A percentile compares a stretch with the other conserved stretches of the same genome.
phyloP scores from a whole-genome alignment of 163 green algal genomes.

The Scenedesmus sp. region DNA sequence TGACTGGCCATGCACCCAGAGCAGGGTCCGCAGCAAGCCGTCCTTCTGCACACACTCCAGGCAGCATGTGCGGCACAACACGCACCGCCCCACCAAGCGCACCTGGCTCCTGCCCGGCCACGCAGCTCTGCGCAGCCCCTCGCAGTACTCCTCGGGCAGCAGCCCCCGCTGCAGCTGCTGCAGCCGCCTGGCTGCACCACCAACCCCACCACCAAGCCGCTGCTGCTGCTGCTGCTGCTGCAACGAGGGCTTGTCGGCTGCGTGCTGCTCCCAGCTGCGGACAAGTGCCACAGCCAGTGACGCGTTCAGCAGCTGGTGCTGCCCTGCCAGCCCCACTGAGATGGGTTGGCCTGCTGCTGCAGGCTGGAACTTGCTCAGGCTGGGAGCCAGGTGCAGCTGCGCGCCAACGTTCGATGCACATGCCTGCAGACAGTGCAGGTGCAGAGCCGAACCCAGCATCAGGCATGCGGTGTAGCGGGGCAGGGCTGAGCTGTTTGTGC shows the following conservation, averaged over 20 bases:
- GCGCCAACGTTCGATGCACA: slow-evolving; percentile 38
- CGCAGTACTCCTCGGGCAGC: slow-evolving; percentile 53
- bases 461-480: background rate
- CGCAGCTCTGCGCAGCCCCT: background rate
- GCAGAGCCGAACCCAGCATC: background rate
- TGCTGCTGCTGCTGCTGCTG: slow-evolving; percentile 25
- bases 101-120: slow-evolving; percentile 71
- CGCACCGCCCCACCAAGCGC: background rate
- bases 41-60: too few species aligned
- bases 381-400: background rate
- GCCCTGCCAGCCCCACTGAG: slow-evolving; percentile 80
- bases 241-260: slow-evolving; percentile 24
- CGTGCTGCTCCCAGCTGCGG: slow-evolving; percentile 73
- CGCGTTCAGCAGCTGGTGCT: slow-evolving; percentile 93
- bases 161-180: slow-evolving; percentile 59
- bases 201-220: background rate
- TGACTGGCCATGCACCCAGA: too few species aligned
- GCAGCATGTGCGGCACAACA: background rate
- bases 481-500: too few species aligned
- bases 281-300: slow-evolving; percentile 88
- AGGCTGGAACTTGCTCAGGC: slow-evolving; percentile 37
- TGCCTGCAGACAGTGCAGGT: slow-evolving; percentile 19
- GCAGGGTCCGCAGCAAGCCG: too few species aligned
- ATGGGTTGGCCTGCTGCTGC: slow-evolving; percentile 32
- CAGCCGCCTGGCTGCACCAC: slow-evolving; percentile 59